These are phyloP conservation scores for Venturia nashicola DNA, from an alignment of 2,329 filamentous ascomycete genomes.

Conservation along the genomic window DNA sequence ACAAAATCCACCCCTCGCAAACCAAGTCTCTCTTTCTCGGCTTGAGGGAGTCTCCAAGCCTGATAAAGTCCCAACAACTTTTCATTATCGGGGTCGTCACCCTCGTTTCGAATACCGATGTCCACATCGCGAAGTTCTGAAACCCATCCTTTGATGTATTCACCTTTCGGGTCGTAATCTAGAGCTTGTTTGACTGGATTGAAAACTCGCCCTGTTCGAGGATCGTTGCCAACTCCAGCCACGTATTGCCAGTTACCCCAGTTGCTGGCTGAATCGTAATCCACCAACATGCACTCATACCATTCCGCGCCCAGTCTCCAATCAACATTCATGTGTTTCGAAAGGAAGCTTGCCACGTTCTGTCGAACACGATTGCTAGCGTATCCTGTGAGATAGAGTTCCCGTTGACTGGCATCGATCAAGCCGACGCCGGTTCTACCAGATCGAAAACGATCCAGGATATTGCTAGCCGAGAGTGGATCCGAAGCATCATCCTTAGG, in stretches of 20 bases:
- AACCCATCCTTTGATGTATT: conserved; percentile 63
- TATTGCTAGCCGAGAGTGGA: not conserved
- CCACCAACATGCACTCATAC: conserved; percentile 64
- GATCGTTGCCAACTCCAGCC: conserved; percentile 68
- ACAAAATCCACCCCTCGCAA: conserved; percentile 51
- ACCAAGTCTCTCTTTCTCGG: conserved; percentile 44
- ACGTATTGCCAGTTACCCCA: conserved; percentile 82
- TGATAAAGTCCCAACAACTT: conserved; percentile 53
- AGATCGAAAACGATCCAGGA: conserved; percentile 41
- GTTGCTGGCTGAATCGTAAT: conserved; percentile 66
- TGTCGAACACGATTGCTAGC: conserved; percentile 66
- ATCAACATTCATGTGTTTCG: conserved; percentile 62
- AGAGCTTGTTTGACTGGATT: conserved; percentile 72
- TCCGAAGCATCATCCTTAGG: conserved; percentile 11
- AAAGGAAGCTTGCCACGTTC: conserved; percentile 62
- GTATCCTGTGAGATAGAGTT: conserved; percentile 64
- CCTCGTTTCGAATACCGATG: conserved; percentile 14
- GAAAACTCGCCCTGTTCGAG: conserved; percentile 60
- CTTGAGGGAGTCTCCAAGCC: conserved; percentile 49
- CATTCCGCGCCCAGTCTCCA: conserved; percentile 74
- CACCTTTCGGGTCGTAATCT: conserved; percentile 60
- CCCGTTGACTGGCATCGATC: conserved; percentile 66
- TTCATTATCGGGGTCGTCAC: conserved; percentile 19
- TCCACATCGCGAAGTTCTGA: conserved; percentile 48
- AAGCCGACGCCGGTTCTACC: conserved; percentile 65